Conservation (phyloP, 1,284 basidiomycete genomes). For the Papiliotrema fonsecae region DNA sequence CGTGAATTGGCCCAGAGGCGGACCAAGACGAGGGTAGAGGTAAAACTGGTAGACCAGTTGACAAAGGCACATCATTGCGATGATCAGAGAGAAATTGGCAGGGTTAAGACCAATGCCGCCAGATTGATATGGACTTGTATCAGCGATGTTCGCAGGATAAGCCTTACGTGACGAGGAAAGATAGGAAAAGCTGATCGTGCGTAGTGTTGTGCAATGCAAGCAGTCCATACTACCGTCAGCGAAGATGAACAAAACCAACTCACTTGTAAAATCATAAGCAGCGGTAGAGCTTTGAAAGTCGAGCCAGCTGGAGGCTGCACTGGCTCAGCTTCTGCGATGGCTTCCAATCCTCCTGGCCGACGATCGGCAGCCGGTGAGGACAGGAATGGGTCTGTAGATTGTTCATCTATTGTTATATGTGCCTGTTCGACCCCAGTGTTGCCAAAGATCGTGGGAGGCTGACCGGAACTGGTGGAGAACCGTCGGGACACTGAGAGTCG, state of each 20-base stretch:
- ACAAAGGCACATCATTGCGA: constrained; percentile 49
- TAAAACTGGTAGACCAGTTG: constrained; percentile 50
- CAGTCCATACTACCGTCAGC: constrained; percentile 41
- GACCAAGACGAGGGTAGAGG: constrained; percentile 47
- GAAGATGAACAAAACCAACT: not conserved
- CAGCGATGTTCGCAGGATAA: not conserved
- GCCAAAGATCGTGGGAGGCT: constrained; percentile 44
- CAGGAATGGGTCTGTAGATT: constrained; percentile 35
- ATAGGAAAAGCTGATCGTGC: constrained; percentile 48
- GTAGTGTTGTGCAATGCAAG: constrained; percentile 47
- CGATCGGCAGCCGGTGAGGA: constrained; percentile 16
- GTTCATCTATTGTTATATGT: constrained; percentile 38
- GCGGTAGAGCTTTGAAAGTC: constrained; percentile 36
- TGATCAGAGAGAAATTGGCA: constrained; percentile 46
- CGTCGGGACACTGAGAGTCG: constrained; percentile 32
- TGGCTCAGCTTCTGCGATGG: constrained; percentile 40
- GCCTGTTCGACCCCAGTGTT: constrained; percentile 44
- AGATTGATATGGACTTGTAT: constrained; percentile 38
- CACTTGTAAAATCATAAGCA: constrained; percentile 44
- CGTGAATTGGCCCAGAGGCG: constrained; percentile 45
- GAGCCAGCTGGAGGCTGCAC: too few relatives aligned
- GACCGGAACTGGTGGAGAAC: constrained; percentile 40
- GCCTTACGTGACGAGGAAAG: constrained; percentile 46
- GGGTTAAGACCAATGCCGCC: constrained; percentile 49
- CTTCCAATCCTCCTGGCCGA: constrained; percentile 22